A percentile compares a stretch with the other conserved stretches of the same genome.
These are phyloP conservation scores for Adiantum capillusveneris DNA, from an alignment of 75 land plant species.

Conservation along the genomic window DNA sequence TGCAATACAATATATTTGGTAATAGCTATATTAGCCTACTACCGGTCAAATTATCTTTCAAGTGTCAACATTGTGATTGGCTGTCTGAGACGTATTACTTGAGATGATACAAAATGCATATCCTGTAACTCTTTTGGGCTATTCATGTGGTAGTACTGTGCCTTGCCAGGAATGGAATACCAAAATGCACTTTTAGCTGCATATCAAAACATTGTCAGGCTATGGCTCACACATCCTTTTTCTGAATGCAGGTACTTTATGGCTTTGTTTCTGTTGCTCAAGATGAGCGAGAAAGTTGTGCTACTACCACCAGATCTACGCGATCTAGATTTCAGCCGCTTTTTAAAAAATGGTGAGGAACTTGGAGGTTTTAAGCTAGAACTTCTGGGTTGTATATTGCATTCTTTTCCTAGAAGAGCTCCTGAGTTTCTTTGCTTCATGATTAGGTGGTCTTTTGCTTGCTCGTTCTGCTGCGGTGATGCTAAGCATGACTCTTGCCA, in stretches of 20 bases:
- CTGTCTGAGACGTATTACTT: too few relatives aligned
- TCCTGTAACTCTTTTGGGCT: background rate
- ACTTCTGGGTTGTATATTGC: too few relatives aligned
- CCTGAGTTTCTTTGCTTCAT: constrained; percentile 4
- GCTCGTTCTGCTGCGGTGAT: constrained; percentile 70
- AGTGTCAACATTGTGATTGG: too few relatives aligned
- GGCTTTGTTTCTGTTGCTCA: constrained; percentile 49
- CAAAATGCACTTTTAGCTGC: background rate
- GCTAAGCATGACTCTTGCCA: constrained; percentile 77
- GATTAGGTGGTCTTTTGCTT: constrained; percentile 64
- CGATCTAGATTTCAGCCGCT: constrained; percentile 60
- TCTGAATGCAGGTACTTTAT: constrained; percentile 58
- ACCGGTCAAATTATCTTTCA: too few relatives aligned
- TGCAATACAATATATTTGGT: too few relatives aligned
- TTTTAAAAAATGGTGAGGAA: constrained; percentile 70
- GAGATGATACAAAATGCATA: too few relatives aligned
- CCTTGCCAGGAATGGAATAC: too few relatives aligned
- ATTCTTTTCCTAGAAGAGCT: too few relatives aligned
- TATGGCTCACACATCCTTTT: too few relatives aligned
- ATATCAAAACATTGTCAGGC: background rate
- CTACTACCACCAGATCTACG: constrained; percentile 66
- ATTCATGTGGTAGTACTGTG: too few relatives aligned
- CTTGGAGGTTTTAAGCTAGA: background rate
- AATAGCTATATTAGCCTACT: too few relatives aligned
- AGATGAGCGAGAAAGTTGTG: constrained; percentile 40